Evolutionary conservation across 495 filamentous ascomycete genomes (phyloP), one percentile per base, ranked within the genome.

Genomic region (Xylaria castorea): DNA sequence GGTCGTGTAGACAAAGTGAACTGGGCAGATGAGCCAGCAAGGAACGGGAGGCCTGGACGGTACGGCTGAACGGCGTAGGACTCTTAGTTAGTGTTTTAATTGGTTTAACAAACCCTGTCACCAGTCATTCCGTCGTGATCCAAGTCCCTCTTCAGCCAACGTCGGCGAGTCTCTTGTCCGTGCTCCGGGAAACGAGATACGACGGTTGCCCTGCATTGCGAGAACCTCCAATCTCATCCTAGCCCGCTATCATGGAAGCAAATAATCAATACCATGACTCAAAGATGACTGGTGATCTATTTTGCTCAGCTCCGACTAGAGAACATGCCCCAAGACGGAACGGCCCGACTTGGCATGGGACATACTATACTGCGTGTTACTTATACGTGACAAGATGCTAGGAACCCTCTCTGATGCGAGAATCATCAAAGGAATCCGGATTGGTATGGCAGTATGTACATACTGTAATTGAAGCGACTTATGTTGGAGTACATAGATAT

Each of bases 121-220:
- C 25, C 44, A 50, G 40, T 18, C 40, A 25, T 63, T 42, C 11
- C 8, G n/a, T 40, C 5, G 22, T 30, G 38, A 64, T 30, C 25
- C 20, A 2, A 30, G 7, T 5, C 3, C 2, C 27, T 16, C 14
- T 27, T 3, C 11, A 58, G 6, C 18, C 20, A 61, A 11, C 5
- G 20, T 66, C 25, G 62, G 42, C 27, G 27, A 66, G 40, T 42
- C 11, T 48, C 42, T 34, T 50, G 25, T 34, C 62, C 62, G 42
- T 5, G 25, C 25, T 25, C 62, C 62, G 62, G 42, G 50, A 66
- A 66, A 27, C 62, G 62, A 66, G 50, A 66, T 66, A 66, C 62
- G 62, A 66, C n/a, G 25, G 18, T 25, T 18, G 53, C 27, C 55
- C 27, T 11, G 55, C n/a, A 51, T 12, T 22, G 50, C 22, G 50